Evolutionary conservation across 1,139 yeast species (phyloP).

Genomic region (Saccharomyces hybrid): DNA sequence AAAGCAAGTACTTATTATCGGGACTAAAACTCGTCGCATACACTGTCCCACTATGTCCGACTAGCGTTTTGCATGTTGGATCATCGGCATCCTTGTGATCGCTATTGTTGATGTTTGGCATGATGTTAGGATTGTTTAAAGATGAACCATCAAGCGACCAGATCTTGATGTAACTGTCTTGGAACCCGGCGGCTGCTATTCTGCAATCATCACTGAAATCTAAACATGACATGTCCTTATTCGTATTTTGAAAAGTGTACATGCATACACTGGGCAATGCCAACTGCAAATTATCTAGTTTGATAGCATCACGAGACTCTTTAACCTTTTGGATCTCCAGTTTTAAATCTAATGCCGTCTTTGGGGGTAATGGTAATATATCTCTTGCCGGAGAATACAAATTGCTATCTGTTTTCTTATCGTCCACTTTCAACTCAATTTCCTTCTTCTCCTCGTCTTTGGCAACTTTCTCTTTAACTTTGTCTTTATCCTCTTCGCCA

Average conservation of each 20-base stretch:
- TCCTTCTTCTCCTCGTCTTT: conserved; percentile 30
- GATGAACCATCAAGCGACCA: conserved; percentile 94
- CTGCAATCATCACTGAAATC: conserved; percentile 85
- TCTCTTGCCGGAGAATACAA: conserved; percentile 58
- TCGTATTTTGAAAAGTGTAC: conserved; percentile 96
- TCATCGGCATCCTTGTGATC: conserved; percentile 12
- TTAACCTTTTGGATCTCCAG: conserved; percentile 70
- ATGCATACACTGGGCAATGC: conserved; percentile 91
- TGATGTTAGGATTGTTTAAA: conserved; percentile 30
- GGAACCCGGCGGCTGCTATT: conserved; percentile 88
- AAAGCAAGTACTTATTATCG: conserved; percentile 71
- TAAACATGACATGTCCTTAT: conserved; percentile 75
- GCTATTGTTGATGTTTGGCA: conserved; percentile 14
- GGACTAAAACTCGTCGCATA: conserved; percentile 89
- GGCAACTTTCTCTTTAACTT: conserved; percentile 6
- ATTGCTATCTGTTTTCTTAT: conserved; percentile 34
- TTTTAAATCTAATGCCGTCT: conserved; percentile 71
- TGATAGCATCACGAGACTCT: conserved; percentile 72
- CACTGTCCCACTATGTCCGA: conserved; percentile 94
- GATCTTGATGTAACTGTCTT: conserved; percentile 79
- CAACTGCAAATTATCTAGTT: conserved; percentile 60
- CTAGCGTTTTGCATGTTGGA: conserved; percentile 45
- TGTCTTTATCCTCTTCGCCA: conserved; percentile 3
- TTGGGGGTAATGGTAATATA: conserved; percentile 75
- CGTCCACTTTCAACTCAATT: conserved; percentile 7